Evolutionary conservation across 1,284 basidiomycete genomes (phyloP), one percentile per base, ranked within the genome.

Genomic region (Apiotrichum akiyoshidainum): DNA sequence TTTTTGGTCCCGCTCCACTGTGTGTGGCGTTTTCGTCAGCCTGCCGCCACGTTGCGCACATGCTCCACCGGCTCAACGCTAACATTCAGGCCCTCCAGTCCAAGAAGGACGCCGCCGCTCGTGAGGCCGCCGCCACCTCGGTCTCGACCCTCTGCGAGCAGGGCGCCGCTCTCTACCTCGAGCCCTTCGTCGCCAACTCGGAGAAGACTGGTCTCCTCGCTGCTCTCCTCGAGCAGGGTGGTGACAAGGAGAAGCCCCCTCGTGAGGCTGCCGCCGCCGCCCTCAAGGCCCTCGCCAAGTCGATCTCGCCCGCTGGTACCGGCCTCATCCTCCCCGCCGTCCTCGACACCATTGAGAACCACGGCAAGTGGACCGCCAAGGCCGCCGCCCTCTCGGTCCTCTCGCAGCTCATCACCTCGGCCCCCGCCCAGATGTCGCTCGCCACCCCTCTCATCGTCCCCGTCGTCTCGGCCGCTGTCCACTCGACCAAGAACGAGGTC

Each of bases 291-390:
- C 88, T 89, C 73, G 87, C 87, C 73, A 82, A 88, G 72, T 82
- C 84, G 68, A 90, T 92, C 87, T 93, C 89, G 82, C 87, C 90
- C 37, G 98, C 94, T 93, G 90, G 87, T 52, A 82, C 89, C 40
- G 83, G 85, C 61, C 84, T 92, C 74, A 79, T 98, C 74, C 87
- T 99, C 74, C 92, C 93, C 61, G 82, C 88, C 66, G 83, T 99
- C 77, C 90, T 99, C 78, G 84, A 91, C 79, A 57, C 51, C 40
- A 54, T 59, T 22, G 89, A 89, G 82, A 90, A 89, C 70, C 90
- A 92, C 74, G 94, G 95, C 75, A 99, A 99, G 82, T 99, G 95
- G 96, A 96, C 99, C 81, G 80, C 97, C 83, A 99, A 99, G 87
- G 90, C 87, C 39, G 95, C 95, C 59, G 85, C 87, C 42, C 83